Percentiles rank a stretch among this genome's conserved stretches.
These are phyloP conservation scores for Mycena vitilis DNA, from an alignment of 768 basidiomycete genomes.

Conservation along the genomic window DNA sequence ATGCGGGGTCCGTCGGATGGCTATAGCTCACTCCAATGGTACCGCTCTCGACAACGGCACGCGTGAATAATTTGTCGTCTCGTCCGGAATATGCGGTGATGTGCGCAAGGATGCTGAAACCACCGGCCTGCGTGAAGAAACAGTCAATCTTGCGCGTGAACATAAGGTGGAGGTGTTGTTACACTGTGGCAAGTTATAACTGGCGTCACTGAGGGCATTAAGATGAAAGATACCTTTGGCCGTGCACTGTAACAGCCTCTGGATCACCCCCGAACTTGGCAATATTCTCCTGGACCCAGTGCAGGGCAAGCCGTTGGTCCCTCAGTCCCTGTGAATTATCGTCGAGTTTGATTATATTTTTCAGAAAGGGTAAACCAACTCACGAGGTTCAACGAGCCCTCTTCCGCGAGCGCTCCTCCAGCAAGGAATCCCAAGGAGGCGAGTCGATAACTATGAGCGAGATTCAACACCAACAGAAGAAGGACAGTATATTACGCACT, in stretches of 20 bases:
- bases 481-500: background rate
- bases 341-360: background rate
- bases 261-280: background rate
- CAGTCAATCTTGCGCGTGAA: background rate
- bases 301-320: too few relatives aligned
- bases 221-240: background rate
- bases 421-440: constrained; percentile 5
- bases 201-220: background rate
- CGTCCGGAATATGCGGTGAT: constrained; percentile 1
- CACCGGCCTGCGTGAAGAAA: background rate
- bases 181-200: background rate
- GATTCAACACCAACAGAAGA: background rate
- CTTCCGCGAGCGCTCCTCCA: background rate
- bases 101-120: constrained; percentile 1
- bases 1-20: constrained; percentile 1
- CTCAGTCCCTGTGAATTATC: background rate
- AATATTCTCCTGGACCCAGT: constrained; percentile 1
- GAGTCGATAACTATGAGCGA: background rate
- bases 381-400: background rate
- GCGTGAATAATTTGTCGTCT: constrained; percentile 2
- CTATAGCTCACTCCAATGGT: background rate
- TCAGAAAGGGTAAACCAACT: background rate
- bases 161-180: background rate
- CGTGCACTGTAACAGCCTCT: background rate
- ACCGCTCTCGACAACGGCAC: background rate